Evolutionary conservation across 2,329 filamentous ascomycete species (phyloP), one percentile per base, ranked within the genome.

Genomic region (Cladosporium sp.): DNA sequence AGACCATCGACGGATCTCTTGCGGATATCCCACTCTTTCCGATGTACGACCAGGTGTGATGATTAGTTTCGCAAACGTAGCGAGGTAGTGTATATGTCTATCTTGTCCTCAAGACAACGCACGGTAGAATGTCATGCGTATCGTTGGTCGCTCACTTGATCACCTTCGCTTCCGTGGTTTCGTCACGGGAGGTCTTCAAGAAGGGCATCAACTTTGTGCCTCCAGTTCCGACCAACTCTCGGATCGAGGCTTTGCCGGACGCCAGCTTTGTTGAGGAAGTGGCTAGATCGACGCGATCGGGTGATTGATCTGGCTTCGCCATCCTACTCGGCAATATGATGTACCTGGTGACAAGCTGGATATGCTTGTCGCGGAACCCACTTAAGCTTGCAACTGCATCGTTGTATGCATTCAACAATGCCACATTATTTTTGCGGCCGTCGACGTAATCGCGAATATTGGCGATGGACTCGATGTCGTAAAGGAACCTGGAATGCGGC

Each of bases 201-300:
- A 86, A 86, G 0, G 83, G 82, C 63, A 85, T 83, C 66, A 85
- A 70, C 65, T 78, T 80, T 0, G 83, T 85, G 0, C 83, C 83
- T n/a, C 83, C 83, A 0, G 83, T 85, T 0, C 83, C 83, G 54
- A 78, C 75, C 48, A 84, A 69, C 13, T 80, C 78, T 54, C 76
- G 75, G 2, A 76, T 76, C 26, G 72, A 72, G 13, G 74, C 69
- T 23, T 69, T 67, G 26, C 73, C 70, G 5, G 71, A 71, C 3
- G 74, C 76, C 65, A 77, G 69, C 46, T 77, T 76, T 0, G 79
- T 78, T n/a, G 81, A 81, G 13, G 79, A 78, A 3, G 81, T 81
- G 0, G 83, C 82, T 36, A 84, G 75, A 60, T 84, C 74, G 64
- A 79, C 66, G 72, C 72, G 68, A 59, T 74, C 66, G 59, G 71